A percentile compares a stretch with the other conserved stretches of the same genome.
Evolutionary conservation across 2,329 filamentous ascomycete genomes (phyloP).

Genomic region (Ceratocystis colombiana): DNA sequence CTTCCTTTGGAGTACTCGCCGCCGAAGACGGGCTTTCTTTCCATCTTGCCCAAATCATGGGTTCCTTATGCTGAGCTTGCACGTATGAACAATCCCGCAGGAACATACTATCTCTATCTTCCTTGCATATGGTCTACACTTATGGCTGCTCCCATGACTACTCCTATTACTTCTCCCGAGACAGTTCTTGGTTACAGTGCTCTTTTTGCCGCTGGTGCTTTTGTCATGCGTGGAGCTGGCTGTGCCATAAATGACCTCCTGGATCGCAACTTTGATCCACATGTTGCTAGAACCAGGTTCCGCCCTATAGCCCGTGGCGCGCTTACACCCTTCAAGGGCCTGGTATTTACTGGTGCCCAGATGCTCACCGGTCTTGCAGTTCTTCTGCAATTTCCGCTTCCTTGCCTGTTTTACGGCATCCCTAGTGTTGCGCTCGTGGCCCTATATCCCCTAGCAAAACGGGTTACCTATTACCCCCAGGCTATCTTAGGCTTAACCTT

Average conservation of each 20-base stretch:
- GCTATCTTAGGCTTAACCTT: conserved; percentile 74
- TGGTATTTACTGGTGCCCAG: conserved; percentile 65
- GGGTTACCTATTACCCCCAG: conserved; percentile 80
- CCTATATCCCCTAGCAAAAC: conserved; percentile 71
- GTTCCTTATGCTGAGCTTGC: conserved; percentile 75
- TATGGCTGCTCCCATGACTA: conserved; percentile 60
- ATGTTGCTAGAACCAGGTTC: conserved; percentile 64
- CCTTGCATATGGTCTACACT: conserved; percentile 78
- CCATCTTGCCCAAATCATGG: conserved; percentile 56
- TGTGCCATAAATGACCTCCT: conserved; percentile 87
- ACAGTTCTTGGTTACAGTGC: conserved; percentile 54
- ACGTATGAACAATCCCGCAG: conserved; percentile 69
- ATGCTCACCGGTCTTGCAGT: conserved; percentile 63
- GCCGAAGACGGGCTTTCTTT: conserved; percentile 62
- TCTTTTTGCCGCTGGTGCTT: conserved; percentile 64
- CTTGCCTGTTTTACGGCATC: conserved; percentile 67
- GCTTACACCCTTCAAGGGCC: conserved; percentile 58
- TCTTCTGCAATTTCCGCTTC: conserved; percentile 62
- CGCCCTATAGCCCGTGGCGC: conserved; percentile 74
- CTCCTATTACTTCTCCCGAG: conserved; percentile 49
- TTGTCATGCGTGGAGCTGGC: conserved; percentile 79
- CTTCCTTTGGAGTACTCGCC: conserved; percentile 44
- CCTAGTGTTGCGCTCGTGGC: conserved; percentile 65
- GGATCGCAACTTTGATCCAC: conserved; percentile 77
- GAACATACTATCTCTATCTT: conserved; percentile 76